Conservation (phyloP, 163 green algal genomes). For the Chloroidium sp. region DNA sequence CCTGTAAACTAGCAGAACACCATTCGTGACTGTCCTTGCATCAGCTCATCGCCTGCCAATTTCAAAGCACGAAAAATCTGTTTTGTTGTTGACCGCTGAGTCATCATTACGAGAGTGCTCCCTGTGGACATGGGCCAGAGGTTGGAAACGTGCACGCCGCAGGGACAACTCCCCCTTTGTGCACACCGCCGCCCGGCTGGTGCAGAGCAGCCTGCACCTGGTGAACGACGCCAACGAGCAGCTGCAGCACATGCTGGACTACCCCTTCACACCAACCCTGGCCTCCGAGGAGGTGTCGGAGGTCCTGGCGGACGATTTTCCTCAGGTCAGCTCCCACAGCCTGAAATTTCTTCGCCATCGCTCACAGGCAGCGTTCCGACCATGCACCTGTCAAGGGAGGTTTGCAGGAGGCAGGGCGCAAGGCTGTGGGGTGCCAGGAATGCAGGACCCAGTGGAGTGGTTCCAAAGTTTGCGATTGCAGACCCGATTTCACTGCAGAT, state of each 20-base stretch:
- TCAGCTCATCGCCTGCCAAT: no score
- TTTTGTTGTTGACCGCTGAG: neutral
- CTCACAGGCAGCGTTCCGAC: no score
- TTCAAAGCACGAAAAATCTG: neutral
- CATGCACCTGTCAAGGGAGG: no score
- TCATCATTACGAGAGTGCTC: no score
- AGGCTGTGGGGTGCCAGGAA: no score
- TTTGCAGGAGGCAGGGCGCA: no score
- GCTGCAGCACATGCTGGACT: conserved; percentile 65
- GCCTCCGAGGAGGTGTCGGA: conserved; percentile 24
- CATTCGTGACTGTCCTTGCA: neutral
- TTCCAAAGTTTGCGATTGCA: no score
- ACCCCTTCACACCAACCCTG: conserved; percentile 81
- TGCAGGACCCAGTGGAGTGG: no score
- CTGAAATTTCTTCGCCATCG: neutral
- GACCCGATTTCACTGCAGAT: no score
- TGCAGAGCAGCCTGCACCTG: neutral
- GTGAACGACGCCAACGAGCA: conserved; percentile 50
- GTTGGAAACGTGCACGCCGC: neutral
- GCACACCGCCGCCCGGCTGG: neutral
- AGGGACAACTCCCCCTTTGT: neutral
- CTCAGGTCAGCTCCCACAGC: conserved; percentile 44
- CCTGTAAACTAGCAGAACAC: neutral
- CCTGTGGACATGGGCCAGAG: neutral
- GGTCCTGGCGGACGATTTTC: conserved; percentile 67